Evolutionary conservation across 345 rosid genomes (phyloP), one percentile per base, ranked within the genome.

Genomic region (Brassica incana): DNA sequence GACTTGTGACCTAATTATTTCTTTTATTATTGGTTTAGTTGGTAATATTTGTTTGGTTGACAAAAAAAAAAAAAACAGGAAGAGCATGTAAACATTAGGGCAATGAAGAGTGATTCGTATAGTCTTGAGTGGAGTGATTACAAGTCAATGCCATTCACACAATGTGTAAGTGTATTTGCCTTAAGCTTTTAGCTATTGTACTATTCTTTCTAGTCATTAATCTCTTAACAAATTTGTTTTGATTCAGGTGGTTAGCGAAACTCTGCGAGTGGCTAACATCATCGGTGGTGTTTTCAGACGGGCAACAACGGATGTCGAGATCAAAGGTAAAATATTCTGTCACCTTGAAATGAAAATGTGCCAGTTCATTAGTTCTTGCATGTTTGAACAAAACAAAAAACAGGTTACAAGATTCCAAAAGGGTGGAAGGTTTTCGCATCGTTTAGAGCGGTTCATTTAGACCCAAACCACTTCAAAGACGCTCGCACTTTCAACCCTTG

Each of bases 371-470:
- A 43, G 58, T 50, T 64, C 56, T 80, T 43, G 70, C 78, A 33
- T 43, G 2, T 65, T 38, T 3, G 60, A 71, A 70, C 65, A 14
- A 10, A 8, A 15, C 8, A 45, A 8, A 40, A 36, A n/a, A 50
- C 87, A 95, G 98, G 97, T 11, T 96, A 90, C 30, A 89, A 90
- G 48, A 93, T 96, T 74, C 99, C 99, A 0, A 92, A 96, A 71
- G 99, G 99, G 9, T 96, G 99, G 99, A 93, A 84, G 77, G 92
- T 96, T 12, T 96, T 93, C 75, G 91, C 97, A 50, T 96, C 99
- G 1, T 96, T 96, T 78, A 87, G 97, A 59, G 99, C 93, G 4
- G 98, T 93, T 16, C 99, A 96, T 85, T 82, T 93, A 64, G 90
- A 93, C 74, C 90, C 82, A 2, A 89, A 88, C 45, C 87, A 90